Evolutionary conservation across 2,329 filamentous ascomycete genomes (phyloP).

Genomic region (Penicillium sp.): DNA sequence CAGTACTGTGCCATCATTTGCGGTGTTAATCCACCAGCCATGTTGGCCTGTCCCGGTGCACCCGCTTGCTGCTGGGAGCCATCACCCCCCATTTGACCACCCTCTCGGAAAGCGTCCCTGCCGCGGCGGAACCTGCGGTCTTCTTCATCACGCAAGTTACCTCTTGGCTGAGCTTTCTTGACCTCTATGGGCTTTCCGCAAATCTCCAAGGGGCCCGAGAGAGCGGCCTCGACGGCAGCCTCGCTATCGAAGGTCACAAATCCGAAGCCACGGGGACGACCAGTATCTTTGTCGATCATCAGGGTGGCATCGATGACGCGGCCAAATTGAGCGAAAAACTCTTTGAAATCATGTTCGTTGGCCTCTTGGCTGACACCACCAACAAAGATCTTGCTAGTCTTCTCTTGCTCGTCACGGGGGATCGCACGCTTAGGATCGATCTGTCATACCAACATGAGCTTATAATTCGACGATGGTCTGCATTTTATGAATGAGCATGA

Average conservation of each 20-base stretch:
- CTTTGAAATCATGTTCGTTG: slow-evolving; percentile 88
- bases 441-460: no score
- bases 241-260: slow-evolving; percentile 98
- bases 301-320: slow-evolving; percentile 93
- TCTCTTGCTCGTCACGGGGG: slow-evolving; percentile 92
- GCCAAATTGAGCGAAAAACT: slow-evolving; percentile 94
- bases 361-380: slow-evolving; percentile 96
- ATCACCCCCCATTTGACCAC: no score
- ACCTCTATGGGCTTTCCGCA: slow-evolving; percentile 95
- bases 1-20: slow-evolving; percentile 98
- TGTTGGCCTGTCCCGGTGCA: slow-evolving; percentile 41
- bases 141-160: slow-evolving; percentile 90
- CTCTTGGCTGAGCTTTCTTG: slow-evolving; percentile 91
- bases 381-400: slow-evolving; percentile 97
- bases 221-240: slow-evolving; percentile 85
- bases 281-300: slow-evolving; percentile 99
- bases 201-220: slow-evolving; percentile 77
- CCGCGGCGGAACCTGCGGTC: no score
- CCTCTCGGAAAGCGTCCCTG: no score
- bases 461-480: slow-evolving; percentile 40
- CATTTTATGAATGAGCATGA: no score
- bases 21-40: slow-evolving; percentile 89
- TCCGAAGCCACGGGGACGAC: slow-evolving; percentile 85
- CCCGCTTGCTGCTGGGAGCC: slow-evolving; percentile 45
- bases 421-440: slow-evolving; percentile 98